Conservation (phyloP, 805 yeast species). For the Zygoascus biomembranicola region DNA sequence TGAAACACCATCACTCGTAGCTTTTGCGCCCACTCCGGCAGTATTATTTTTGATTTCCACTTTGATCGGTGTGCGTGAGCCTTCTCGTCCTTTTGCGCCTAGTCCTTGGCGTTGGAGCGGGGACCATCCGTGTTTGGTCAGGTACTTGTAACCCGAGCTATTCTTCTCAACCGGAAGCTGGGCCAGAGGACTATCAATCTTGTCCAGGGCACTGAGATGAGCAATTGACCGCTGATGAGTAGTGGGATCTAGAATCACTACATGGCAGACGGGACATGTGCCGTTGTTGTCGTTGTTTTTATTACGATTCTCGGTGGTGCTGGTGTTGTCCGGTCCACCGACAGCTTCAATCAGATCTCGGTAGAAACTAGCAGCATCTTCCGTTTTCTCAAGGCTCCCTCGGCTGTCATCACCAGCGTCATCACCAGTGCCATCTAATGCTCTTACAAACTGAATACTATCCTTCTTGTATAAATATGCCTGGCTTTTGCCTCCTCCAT, state of each 20-base stretch:
- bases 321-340: neutral
- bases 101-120: slow-evolving; percentile 9
- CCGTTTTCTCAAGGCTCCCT: neutral
- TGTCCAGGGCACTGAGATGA: slow-evolving; percentile 2
- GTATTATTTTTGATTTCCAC: slow-evolving; percentile 2
- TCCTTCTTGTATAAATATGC: neutral
- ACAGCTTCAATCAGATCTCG: neutral
- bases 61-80: slow-evolving; percentile 6
- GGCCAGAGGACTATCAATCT: slow-evolving; percentile 4
- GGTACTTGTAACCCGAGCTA: slow-evolving; percentile 3
- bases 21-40: slow-evolving; percentile 4
- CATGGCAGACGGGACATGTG: slow-evolving; percentile 4
- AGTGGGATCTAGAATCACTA: neutral
- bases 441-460: neutral
- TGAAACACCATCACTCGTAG: neutral
- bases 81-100: slow-evolving; percentile 11
- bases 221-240: slow-evolving; percentile 5
- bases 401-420: neutral
- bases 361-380: neutral
- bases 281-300: neutral
- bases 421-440: neutral
- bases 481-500: neutral
- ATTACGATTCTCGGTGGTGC: neutral
- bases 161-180: neutral
- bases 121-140: slow-evolving; percentile 11